Evolutionary conservation across 768 basidiomycete genomes (phyloP).

Genomic region (Suillus alpinus): DNA sequence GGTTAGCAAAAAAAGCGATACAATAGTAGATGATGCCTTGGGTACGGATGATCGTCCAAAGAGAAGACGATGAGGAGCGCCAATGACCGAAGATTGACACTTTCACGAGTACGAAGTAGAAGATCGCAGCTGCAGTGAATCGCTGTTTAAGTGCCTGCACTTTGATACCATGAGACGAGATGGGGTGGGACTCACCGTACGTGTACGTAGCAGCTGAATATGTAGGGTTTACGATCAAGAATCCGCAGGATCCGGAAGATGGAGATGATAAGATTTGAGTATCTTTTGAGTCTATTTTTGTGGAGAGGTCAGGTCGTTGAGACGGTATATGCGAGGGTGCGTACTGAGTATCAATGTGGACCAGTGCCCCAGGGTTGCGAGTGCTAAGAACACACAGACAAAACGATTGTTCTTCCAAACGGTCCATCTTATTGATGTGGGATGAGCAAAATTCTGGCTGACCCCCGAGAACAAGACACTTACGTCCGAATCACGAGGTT

Average conservation of each 20-base stretch:
- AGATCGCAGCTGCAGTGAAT: constrained; percentile 13
- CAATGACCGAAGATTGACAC: constrained; percentile 16
- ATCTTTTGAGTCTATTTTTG: constrained; percentile 14
- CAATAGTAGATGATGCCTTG: constrained; percentile 23
- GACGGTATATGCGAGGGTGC: not conserved
- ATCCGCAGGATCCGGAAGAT: constrained; percentile 4
- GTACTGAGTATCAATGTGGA: constrained; percentile 15
- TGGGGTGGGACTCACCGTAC: constrained; percentile 15
- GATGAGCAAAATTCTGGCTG: not conserved
- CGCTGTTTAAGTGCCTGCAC: not conserved
- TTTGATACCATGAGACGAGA: not conserved
- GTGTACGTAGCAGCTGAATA: constrained; percentile 6
- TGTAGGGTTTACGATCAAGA: not conserved
- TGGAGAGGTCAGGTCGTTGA: not conserved
- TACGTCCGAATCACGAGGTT: constrained; percentile 31
- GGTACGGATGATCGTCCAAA: constrained; percentile 10
- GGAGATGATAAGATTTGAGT: not conserved
- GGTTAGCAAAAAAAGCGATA: constrained; percentile 14
- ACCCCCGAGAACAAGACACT: constrained; percentile 4
- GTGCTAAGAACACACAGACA: constrained; percentile 15
- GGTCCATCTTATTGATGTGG: constrained; percentile 18
- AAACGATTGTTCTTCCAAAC: constrained; percentile 21
- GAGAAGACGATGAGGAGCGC: constrained; percentile 4
- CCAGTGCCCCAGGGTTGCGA: constrained; percentile 22
- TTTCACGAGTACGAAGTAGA: constrained; percentile 18